Conservation (phyloP, 345 rosid species). For the Orychophragmus violaceus region DNA sequence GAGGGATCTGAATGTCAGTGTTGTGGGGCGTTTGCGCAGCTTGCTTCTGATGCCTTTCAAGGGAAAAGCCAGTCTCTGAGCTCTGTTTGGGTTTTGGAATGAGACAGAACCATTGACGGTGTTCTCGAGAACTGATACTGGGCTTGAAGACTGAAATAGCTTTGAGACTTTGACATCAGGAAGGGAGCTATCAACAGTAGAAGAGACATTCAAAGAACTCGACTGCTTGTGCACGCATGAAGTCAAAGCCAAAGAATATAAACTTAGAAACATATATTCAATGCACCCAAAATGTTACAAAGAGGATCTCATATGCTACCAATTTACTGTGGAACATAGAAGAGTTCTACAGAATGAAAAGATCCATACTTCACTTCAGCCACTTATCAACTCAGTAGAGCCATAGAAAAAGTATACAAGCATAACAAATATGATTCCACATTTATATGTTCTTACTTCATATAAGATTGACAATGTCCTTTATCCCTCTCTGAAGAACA, state of each 20-base stretch:
- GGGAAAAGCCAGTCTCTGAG: constrained; percentile 29
- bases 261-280: background rate
- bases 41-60: constrained; percentile 78
- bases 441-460: background rate
- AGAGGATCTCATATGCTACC: background rate
- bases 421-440: background rate
- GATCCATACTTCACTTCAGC: background rate
- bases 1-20: constrained; percentile 19
- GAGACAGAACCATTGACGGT: constrained; percentile 45
- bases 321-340: background rate
- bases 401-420: background rate
- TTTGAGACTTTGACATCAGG: constrained; percentile 38
- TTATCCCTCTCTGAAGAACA: background rate
- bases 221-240: constrained; percentile 35
- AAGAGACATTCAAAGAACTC: constrained; percentile 41
- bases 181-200: constrained; percentile 29
- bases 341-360: background rate
- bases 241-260: constrained; percentile 20
- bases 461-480: background rate
- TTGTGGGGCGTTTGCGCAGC: constrained; percentile 43
- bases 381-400: background rate
- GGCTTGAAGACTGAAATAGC: constrained; percentile 51
- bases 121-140: constrained; percentile 71
- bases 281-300: too few species aligned
- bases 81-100: constrained; percentile 31